Base-by-base conservation (phyloP, 2,329 filamentous ascomycete species). In the Massarina eburnea region DNA sequence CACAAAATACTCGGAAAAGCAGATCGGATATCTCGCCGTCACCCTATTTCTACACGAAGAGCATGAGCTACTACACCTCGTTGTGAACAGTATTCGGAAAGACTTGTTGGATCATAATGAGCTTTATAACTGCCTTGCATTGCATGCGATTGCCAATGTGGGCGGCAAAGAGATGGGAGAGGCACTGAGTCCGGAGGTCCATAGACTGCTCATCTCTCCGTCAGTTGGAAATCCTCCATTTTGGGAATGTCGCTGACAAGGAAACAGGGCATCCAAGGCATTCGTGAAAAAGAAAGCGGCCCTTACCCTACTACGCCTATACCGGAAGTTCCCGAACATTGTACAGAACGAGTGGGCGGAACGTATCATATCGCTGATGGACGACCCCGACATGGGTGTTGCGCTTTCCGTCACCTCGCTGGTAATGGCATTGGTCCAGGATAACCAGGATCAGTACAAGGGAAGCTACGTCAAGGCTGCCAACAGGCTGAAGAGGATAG, bases 221-320 rank as follows among this genome's bases (percentile, higher is more conserved):
- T 95, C 78, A 64, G 88, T 80, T 36, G 38, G 18, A 19, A 30
- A 18, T 4, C 15, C 14, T 10, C 18, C 2, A 8, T 29, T 17
- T 24, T 14, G 18, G 12, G 29, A 42, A 18, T 26, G 7, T 40
- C n/a, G 43, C 64, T 71, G 45, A 71, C 48, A 34, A 42, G 30
- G 20, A 26, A 17, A 14, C 40, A 85, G 82, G 34, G 85, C 85
- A 8, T 97, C 92, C 1, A 99, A 97, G 72, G 85, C 94, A 0
- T 99, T 99, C 59, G 94, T 99, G 49, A 99, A 99, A 80, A 99
- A 99, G 76, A 99, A 99, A 79, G 92, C 94, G 1, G 94, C 94
- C 6, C 77, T 99, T 41, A 99, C 94, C 0, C 80, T 99, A 27
- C 82, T 99, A 43, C 88, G 94, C 43, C 75, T 99, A 5, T 99